Percentiles rank a stretch among this genome's conserved stretches.
Conservation (phyloP, 805 yeast genomes). For the Lipomyces lipofer region DNA sequence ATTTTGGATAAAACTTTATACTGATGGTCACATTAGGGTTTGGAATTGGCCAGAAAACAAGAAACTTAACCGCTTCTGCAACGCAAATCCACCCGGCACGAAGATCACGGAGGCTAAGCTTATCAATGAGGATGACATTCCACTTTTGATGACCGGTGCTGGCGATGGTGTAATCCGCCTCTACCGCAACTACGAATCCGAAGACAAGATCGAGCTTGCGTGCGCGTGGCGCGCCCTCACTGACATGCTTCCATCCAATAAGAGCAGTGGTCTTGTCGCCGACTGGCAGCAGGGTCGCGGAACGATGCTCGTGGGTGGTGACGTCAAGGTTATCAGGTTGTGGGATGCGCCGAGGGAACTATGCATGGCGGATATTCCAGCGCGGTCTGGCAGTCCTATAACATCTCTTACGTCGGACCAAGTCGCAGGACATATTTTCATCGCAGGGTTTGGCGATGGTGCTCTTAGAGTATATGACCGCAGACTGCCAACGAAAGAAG, state of each 20-base stretch:
- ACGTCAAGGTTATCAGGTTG: slow-evolving; percentile 81
- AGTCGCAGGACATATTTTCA: slow-evolving; percentile 85
- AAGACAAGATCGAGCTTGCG: slow-evolving; percentile 58
- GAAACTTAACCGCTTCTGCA: slow-evolving; percentile 69
- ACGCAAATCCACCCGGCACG: slow-evolving; percentile 84
- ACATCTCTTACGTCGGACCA: slow-evolving; percentile 92
- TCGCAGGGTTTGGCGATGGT: slow-evolving; percentile 92
- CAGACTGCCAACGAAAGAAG: slow-evolving; percentile 77
- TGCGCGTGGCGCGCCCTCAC: slow-evolving; percentile 93
- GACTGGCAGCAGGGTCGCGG: slow-evolving; percentile 99
- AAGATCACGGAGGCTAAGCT: slow-evolving; percentile 83
- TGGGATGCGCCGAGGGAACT: slow-evolving; percentile 98
- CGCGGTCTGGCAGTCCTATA: slow-evolving; percentile 84
- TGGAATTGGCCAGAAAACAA: slow-evolving; percentile 80
- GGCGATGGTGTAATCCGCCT: slow-evolving; percentile 93
- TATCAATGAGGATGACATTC: slow-evolving; percentile 88
- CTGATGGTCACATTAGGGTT: slow-evolving; percentile 45
- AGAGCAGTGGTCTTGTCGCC: slow-evolving; percentile 77
- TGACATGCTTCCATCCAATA: slow-evolving; percentile 75
- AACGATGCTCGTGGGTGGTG: slow-evolving; percentile 87
- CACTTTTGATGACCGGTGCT: slow-evolving; percentile 81
- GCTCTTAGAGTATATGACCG: slow-evolving; percentile 87
- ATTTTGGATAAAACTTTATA: background rate
- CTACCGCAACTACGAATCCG: slow-evolving; percentile 70
- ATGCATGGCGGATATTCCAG: slow-evolving; percentile 84